These are phyloP conservation scores for Toxicodendron radicans DNA, from an alignment of 345 rosid genomes.

Conservation along the genomic window DNA sequence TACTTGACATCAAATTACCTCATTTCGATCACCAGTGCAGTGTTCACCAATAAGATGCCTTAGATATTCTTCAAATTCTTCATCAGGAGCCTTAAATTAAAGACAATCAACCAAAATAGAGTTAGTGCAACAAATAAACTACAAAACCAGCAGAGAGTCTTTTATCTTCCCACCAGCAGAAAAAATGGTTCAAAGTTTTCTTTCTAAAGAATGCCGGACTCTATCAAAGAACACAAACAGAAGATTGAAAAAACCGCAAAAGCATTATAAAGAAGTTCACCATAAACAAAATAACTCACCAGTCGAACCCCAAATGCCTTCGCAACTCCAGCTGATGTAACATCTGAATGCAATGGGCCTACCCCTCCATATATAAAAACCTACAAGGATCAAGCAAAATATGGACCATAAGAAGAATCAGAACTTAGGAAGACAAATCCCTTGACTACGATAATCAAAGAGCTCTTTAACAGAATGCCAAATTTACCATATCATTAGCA, in stretches of 20 bases:
- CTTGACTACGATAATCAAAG: conserved; percentile 10
- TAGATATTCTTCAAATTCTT: conserved; percentile 95
- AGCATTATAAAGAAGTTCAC: neutral
- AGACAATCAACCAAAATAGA: conserved; percentile 8
- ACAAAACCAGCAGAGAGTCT: conserved; percentile 5
- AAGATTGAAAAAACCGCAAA: neutral
- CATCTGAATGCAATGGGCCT: conserved; percentile 95
- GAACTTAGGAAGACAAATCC: neutral
- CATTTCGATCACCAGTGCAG: conserved; percentile 84
- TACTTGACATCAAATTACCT: conserved; percentile 49
- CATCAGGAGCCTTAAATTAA: conserved; percentile 85
- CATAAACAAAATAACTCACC: conserved; percentile 46
- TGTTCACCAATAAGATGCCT: conserved; percentile 76
- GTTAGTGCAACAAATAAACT: conserved; percentile 17
- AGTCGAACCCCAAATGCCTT: conserved; percentile 97
- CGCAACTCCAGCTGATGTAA: conserved; percentile 87
- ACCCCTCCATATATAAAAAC: conserved; percentile 89
- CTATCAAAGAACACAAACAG: neutral
- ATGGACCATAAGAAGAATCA: conserved; percentile 3
- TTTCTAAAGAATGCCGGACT: neutral
- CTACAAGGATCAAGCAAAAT: conserved; percentile 36
- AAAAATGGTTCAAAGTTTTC: neutral
- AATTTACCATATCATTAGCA: conserved; percentile 73
- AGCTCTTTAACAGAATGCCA: conserved; percentile 11
- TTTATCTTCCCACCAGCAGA: neutral